These are phyloP conservation scores for Mychonastes homosphaera DNA, from an alignment of 139 green algal species.

Conservation along the genomic window DNA sequence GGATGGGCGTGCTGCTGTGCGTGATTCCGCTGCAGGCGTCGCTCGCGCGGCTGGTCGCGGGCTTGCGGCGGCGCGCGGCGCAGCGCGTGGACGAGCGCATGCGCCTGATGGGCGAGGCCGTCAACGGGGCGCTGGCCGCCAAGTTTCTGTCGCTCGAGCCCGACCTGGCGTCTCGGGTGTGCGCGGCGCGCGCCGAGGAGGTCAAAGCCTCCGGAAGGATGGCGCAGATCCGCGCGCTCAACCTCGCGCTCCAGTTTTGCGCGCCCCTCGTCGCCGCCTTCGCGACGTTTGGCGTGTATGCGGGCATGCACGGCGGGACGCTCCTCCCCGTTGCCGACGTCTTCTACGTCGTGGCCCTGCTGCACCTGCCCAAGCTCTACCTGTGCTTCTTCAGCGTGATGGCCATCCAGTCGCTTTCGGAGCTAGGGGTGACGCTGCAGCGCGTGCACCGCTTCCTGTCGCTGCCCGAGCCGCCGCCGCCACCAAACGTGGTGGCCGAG, in stretches of 20 bases:
- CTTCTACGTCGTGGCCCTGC: conserved; percentile 50
- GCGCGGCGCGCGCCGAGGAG: conserved; percentile 15
- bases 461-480: conserved; percentile 50
- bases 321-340: conserved; percentile 46
- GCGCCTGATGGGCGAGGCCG: conserved; percentile 48
- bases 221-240: conserved; percentile 52
- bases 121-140: conserved; percentile 5
- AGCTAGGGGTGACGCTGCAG: conserved; percentile 49
- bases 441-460: conserved; percentile 62
- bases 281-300: conserved; percentile 53
- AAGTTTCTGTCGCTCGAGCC: not conserved
- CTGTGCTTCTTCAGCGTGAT: conserved; percentile 53
- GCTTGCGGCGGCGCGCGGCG: conserved; percentile 27
- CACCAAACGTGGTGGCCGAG: conserved; percentile 5
- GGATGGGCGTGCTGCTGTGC: conserved; percentile 41
- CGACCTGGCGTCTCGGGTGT: conserved; percentile 44
- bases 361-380: conserved; percentile 45
- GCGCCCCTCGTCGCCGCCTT: conserved; percentile 60
- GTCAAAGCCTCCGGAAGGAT: conserved; percentile 33
- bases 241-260: conserved; percentile 54
- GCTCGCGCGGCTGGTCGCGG: conserved; percentile 46
- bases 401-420: conserved; percentile 39
- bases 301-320: conserved; percentile 11
- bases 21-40: conserved; percentile 57
- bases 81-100: conserved; percentile 66